Evolutionary conservation across 768 basidiomycete genomes (phyloP).

Genomic region (Sporobolomyces phaffii): DNA sequence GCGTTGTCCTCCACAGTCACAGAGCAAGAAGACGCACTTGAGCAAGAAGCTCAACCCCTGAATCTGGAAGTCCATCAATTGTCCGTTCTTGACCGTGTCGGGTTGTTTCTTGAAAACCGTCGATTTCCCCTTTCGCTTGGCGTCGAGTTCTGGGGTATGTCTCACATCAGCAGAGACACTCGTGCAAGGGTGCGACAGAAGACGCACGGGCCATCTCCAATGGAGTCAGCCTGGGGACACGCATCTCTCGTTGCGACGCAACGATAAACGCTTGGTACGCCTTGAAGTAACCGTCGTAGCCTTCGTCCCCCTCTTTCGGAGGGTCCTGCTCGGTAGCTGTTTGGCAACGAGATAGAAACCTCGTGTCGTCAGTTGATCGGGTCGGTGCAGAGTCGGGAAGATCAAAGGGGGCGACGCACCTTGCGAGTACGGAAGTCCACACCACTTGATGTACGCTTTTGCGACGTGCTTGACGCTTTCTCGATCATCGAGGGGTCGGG

Average conservation of each 20-base stretch:
- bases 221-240: conserved; percentile 49
- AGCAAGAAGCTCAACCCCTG: conserved; percentile 48
- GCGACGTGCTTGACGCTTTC: conserved; percentile 60
- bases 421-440: conserved; percentile 70
- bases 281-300: conserved; percentile 58
- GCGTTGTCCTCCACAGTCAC: not conserved
- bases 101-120: conserved; percentile 55
- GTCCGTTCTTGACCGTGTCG: conserved; percentile 54
- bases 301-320: conserved; percentile 50
- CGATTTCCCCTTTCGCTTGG: conserved; percentile 47
- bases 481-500: conserved; percentile 53
- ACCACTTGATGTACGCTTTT: conserved; percentile 89
- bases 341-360: no score
- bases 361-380: not conserved
- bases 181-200: not conserved
- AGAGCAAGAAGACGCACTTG: conserved; percentile 7
- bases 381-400: not conserved
- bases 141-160: conserved; percentile 34
- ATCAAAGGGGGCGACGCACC: not conserved
- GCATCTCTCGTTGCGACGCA: conserved; percentile 59
- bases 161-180: not conserved
- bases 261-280: conserved; percentile 65
- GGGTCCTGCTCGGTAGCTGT: conserved; percentile 31
- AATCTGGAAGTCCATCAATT: conserved; percentile 49
- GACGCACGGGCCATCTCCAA: conserved; percentile 36